Evolutionary conservation across 2,329 filamentous ascomycete species (phyloP).

Genomic region (Ramichloridium luteum): DNA sequence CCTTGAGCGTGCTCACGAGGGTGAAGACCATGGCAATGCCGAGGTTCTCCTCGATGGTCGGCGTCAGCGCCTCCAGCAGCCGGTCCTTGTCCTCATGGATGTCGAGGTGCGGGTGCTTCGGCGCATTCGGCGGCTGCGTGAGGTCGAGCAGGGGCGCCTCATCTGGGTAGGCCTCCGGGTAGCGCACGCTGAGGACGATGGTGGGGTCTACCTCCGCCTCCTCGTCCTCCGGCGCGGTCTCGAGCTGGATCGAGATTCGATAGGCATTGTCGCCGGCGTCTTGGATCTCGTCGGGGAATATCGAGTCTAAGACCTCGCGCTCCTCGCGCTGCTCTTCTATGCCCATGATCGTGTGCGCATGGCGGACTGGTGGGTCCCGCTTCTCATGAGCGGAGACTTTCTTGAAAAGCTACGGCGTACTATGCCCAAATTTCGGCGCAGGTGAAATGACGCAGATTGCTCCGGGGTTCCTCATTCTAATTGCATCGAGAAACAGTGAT

Average conservation of each 20-base stretch:
- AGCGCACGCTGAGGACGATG: conserved; percentile 73
- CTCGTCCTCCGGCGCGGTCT: conserved; percentile 40
- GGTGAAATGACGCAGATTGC: no score
- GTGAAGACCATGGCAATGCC: conserved; percentile 98
- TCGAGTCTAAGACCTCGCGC: conserved; percentile 93
- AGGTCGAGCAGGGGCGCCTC: conserved; percentile 73
- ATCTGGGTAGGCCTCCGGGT: conserved; percentile 85
- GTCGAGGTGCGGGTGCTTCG: conserved; percentile 61
- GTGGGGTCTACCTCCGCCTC: conserved; percentile 48
- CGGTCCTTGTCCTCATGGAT: conserved; percentile 65
- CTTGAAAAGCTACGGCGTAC: no score
- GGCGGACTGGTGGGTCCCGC: no score
- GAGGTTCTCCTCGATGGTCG: conserved; percentile 78
- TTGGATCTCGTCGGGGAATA: conserved; percentile 96
- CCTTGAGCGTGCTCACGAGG: conserved; percentile 74
- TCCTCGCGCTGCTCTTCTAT: conserved; percentile 87
- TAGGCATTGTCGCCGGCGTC: conserved; percentile 86
- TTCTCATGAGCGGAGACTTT: no score
- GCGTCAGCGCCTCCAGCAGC: conserved; percentile 58
- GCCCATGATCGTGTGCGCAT: conserved; percentile 34
- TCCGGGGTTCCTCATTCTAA: no score
- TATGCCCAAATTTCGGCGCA: no score
- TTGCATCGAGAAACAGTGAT: no score
- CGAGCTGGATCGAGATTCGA: conserved; percentile 73
- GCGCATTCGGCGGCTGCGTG: conserved; percentile 55